Percentiles rank a stretch among this genome's conserved stretches.
Evolutionary conservation across 805 yeast species (phyloP).

Genomic region (Metschnikowia peoriensis): DNA sequence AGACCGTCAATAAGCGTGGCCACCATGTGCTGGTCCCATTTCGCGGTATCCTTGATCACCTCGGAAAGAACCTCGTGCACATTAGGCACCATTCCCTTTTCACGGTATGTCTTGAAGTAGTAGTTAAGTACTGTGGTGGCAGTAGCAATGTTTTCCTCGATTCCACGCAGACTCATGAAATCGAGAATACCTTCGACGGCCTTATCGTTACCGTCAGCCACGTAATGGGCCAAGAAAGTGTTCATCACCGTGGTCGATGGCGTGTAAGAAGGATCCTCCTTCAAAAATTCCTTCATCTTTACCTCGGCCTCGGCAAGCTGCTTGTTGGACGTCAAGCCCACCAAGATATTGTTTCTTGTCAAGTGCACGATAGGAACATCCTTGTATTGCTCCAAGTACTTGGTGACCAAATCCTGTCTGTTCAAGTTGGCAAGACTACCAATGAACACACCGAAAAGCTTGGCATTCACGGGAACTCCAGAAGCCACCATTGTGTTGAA

Average conservation of each 20-base stretch:
- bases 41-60: conserved; percentile 34
- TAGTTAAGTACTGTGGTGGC: conserved; percentile 58
- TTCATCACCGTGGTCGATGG: conserved; percentile 55
- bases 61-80: conserved; percentile 40
- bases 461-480: conserved; percentile 42
- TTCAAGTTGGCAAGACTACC: conserved; percentile 45
- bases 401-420: conserved; percentile 42
- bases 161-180: conserved; percentile 39
- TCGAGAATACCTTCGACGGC: conserved; percentile 50
- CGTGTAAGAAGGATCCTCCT: conserved; percentile 29
- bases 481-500: conserved; percentile 29
- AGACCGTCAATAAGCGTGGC: conserved; percentile 56
- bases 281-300: conserved; percentile 36
- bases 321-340: conserved; percentile 42
- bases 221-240: conserved; percentile 44
- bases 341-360: conserved; percentile 44
- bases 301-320: conserved; percentile 45
- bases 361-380: conserved; percentile 34
- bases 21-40: conserved; percentile 45
- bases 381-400: conserved; percentile 31
- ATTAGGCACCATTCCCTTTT: conserved; percentile 43
- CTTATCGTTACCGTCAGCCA: conserved; percentile 39
- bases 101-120: conserved; percentile 45
- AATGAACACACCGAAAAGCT: conserved; percentile 48
- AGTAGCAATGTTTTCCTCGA: conserved; percentile 61